Evolutionary conservation across 306 rosid genomes (phyloP).

Genomic region (Quercus robur): DNA sequence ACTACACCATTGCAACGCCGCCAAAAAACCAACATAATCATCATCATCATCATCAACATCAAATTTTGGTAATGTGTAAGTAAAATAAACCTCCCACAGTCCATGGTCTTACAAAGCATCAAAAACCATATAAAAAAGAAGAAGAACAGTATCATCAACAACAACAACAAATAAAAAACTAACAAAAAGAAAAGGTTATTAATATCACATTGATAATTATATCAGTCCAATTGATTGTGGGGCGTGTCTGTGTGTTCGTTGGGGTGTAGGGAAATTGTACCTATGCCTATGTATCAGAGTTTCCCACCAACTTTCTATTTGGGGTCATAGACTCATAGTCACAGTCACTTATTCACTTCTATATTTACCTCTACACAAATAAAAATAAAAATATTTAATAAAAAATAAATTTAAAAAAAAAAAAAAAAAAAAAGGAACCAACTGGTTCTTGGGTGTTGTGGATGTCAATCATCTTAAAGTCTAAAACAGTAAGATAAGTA

Average conservation of each 20-base stretch:
- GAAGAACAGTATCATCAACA: not conserved
- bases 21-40: constrained; percentile 6
- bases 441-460: not conserved
- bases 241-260: not conserved
- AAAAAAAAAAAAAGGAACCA: too few relatives aligned
- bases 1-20: constrained; percentile 20
- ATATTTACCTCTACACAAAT: too few relatives aligned
- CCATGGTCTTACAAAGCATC: not conserved
- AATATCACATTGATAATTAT: not conserved
- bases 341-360: too few relatives aligned
- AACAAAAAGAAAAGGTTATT: not conserved
- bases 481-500: not conserved
- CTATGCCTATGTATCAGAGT: too few relatives aligned
- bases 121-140: not conserved
- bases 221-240: not conserved
- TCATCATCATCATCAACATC: not conserved
- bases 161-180: not conserved
- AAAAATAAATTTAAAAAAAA: too few relatives aligned
- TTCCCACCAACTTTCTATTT: not conserved
- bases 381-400: too few relatives aligned
- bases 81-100: not conserved
- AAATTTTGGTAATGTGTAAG: too few relatives aligned
- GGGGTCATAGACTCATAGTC: too few relatives aligned
- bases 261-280: not conserved
- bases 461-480: not conserved